Conservation (phyloP, 2,329 filamentous ascomycete species). For the Trichoderma aggressivum region DNA sequence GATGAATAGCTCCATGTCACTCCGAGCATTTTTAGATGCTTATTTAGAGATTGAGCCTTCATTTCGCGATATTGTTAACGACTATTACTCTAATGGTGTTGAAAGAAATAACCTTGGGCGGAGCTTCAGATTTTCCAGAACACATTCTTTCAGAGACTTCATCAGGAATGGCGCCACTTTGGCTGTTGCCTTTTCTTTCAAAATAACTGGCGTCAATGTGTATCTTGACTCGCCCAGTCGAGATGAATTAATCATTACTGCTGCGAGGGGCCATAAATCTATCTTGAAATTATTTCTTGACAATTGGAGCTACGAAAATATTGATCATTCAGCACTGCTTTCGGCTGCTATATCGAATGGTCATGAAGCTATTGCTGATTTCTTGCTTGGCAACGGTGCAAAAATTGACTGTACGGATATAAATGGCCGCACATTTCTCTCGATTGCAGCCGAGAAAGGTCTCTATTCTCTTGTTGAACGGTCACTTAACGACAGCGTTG, state of each 20-base stretch:
- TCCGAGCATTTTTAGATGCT: background rate
- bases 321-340: background rate
- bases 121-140: background rate
- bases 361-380: background rate
- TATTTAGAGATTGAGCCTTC: background rate
- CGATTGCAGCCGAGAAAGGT: background rate
- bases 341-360: background rate
- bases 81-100: background rate
- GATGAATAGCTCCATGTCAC: background rate
- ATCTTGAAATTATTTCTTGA: background rate
- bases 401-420: accelerated
- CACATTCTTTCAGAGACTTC: background rate
- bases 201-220: no score
- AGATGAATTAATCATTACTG: no score
- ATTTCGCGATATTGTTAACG: background rate
- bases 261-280: background rate
- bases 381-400: background rate
- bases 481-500: background rate
- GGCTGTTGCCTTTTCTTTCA: background rate
- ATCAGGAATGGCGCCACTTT: background rate
- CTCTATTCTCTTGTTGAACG: background rate
- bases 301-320: no score
- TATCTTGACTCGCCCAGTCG: no score
- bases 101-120: background rate
- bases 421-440: background rate